Percentiles rank a stretch among this genome's conserved stretches.
phyloP scores from a whole-genome alignment of 129 eudicot genomes.

The Artemisia argyi region DNA sequence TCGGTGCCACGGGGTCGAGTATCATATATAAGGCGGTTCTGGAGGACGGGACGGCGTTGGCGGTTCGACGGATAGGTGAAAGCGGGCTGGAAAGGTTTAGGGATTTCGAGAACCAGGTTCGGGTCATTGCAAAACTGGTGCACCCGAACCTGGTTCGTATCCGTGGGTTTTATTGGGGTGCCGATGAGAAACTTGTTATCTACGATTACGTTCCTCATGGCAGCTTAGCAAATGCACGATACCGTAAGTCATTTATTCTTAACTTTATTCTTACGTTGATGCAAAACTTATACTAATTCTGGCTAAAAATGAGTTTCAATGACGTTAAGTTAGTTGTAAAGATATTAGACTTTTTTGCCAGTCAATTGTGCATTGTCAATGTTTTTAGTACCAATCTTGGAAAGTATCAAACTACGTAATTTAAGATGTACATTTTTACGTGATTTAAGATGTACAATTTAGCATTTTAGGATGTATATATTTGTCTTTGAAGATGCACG shows the following conservation, averaged over 20 bases:
- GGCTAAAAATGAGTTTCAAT: neutral
- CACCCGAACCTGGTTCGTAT: conserved; percentile 87
- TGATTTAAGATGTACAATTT: too few relatives aligned
- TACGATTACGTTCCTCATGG: conserved; percentile 96
- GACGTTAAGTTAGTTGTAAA: neutral
- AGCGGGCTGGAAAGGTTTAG: conserved; percentile 77
- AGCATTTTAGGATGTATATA: too few relatives aligned
- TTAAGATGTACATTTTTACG: neutral
- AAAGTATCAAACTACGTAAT: neutral
- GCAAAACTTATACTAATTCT: neutral
- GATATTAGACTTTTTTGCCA: neutral
- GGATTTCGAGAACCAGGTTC: conserved; percentile 84
- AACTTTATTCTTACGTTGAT: neutral
- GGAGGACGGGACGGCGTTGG: conserved; percentile 82
- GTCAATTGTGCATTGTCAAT: too few relatives aligned
- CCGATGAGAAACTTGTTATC: conserved; percentile 87
- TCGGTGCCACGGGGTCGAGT: conserved; percentile 86
- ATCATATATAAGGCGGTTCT: conserved; percentile 92
- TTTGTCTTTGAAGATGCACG: neutral
- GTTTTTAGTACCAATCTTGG: neutral
- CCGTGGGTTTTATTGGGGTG: conserved; percentile 98
- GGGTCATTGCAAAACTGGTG: conserved; percentile 71
- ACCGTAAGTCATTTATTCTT: conserved; percentile 54
- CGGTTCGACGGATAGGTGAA: conserved; percentile 82
- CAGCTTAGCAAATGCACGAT: conserved; percentile 87